Base-by-base conservation (phyloP, 2,329 filamentous ascomycete species). In the Knufia fluminis region DNA sequence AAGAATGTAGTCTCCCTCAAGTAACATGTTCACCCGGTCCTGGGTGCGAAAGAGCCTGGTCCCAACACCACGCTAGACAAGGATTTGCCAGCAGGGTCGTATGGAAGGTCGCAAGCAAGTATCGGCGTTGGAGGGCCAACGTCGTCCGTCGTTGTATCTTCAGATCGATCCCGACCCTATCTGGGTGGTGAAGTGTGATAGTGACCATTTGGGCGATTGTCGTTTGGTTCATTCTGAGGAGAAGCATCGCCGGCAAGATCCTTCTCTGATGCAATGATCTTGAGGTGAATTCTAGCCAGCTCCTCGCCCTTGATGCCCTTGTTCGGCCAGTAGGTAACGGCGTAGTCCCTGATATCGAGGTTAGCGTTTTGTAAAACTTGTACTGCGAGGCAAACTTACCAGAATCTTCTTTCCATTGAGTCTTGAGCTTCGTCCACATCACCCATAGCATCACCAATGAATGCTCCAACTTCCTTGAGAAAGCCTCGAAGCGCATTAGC, bases 311-410 rank as follows among this genome's bases (percentile, higher is more conserved):
- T 50, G 41, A 60, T 60, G 39, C 70, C 68, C 55, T 70, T 69
- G 57, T 72, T 71, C 14, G 70, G 68, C 69, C 70, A 73, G 53
- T 71, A 70, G 20, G 66, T 65, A 16, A 67, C 66, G 42, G 71
- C 69, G 54, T 69, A 70, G 48, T 68, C 65, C 70, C 70, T 72
- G 14, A 28, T 31, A 39, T 33, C 48, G 38, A 14, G 17, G 55
- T 69, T 53, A 67, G 60, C 46, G 54, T 35, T 52, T 42, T 45
- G 14, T 10, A 44, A n/a, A 28, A 10, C 23, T 26, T 38, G 40
- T 6, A 36, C 32, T 36, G 12, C 40, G 24, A 28, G 47, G 23
- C 6, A 17, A 38, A 64, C 66, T 57, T 65, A 72, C 70, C 70
- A 72, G 47, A 72, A 61, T 46, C 69, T 67, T 48, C 61, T 62